These are phyloP conservation scores for Prunus padus DNA, from an alignment of 306 rosid genomes.

Conservation along the genomic window DNA sequence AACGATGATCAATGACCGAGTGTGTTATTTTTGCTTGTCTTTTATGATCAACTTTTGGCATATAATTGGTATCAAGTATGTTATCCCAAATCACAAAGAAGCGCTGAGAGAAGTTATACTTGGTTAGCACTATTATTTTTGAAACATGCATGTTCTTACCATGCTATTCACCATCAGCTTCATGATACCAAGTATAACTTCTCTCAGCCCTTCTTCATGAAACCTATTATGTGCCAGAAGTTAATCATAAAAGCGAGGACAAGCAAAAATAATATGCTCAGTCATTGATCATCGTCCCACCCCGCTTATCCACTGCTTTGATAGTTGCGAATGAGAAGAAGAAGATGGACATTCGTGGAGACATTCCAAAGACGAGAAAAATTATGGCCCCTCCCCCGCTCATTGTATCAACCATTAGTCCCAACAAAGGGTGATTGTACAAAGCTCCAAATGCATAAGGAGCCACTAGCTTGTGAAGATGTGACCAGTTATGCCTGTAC, in stretches of 20 bases:
- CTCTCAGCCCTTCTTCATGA: conserved; percentile 81
- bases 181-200: conserved; percentile 80
- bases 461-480: conserved; percentile 66
- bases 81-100: conserved; percentile 80
- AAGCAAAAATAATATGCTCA: too few species aligned
- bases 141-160: conserved; percentile 66
- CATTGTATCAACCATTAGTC: background rate
- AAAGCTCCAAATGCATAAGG: conserved; percentile 9
- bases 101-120: conserved; percentile 84
- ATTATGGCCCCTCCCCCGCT: background rate
- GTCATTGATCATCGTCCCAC: too few species aligned
- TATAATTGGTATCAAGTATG: conserved; percentile 61
- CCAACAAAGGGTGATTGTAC: conserved; percentile 6
- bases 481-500: conserved; percentile 76
- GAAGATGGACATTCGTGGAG: background rate
- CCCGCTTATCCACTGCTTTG: conserved; percentile 73
- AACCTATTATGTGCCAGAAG: conserved; percentile 53
- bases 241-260: background rate
- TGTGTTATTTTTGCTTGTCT: too few species aligned
- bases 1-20: too few species aligned
- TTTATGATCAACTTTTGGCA: conserved; percentile 37
- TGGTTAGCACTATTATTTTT: conserved; percentile 69
- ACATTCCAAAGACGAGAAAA: background rate
- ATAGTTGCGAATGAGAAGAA: conserved; percentile 85
- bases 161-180: conserved; percentile 78